phyloP scores from a whole-genome alignment of 768 basidiomycete genomes.

The Pseudohyphozyma bogoriensis region DNA sequence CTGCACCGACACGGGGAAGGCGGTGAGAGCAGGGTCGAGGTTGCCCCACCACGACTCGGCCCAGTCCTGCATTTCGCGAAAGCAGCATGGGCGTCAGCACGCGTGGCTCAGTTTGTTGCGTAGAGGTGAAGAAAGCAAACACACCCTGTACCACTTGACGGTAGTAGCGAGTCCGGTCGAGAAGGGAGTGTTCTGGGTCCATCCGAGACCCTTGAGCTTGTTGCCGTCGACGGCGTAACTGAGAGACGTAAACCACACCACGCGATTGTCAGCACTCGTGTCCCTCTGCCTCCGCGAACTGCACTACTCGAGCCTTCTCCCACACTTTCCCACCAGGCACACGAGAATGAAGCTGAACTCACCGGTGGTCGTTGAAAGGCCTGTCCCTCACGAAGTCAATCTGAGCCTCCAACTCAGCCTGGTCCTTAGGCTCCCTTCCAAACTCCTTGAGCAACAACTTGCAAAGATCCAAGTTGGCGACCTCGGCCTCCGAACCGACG shows the following conservation, averaged over 20 bases:
- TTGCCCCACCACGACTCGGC: slow-evolving; percentile 2
- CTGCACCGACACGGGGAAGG: no score
- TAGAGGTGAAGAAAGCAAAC: no score
- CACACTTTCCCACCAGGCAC: no score
- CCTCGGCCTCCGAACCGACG: background rate
- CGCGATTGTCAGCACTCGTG: no score
- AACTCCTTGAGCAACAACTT: slow-evolving; percentile 1
- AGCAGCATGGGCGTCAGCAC: no score
- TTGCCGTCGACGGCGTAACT: slow-evolving; percentile 1
- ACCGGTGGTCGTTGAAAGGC: background rate
- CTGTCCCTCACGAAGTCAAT: background rate
- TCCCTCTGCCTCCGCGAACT: no score
- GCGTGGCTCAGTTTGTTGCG: no score
- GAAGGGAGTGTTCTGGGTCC: background rate
- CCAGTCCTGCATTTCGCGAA: no score
- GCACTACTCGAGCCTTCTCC: no score
- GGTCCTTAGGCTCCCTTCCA: no score
- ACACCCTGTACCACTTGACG: slow-evolving; percentile 2
- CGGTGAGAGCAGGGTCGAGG: background rate
- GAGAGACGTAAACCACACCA: no score
- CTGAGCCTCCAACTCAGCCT: background rate
- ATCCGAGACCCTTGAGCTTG: background rate
- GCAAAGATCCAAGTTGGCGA: slow-evolving; percentile 1
- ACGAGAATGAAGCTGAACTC: no score
- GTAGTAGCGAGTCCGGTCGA: background rate